These are phyloP conservation scores for Rosa chinensis DNA, from an alignment of 306 rosid species.

Conservation along the genomic window DNA sequence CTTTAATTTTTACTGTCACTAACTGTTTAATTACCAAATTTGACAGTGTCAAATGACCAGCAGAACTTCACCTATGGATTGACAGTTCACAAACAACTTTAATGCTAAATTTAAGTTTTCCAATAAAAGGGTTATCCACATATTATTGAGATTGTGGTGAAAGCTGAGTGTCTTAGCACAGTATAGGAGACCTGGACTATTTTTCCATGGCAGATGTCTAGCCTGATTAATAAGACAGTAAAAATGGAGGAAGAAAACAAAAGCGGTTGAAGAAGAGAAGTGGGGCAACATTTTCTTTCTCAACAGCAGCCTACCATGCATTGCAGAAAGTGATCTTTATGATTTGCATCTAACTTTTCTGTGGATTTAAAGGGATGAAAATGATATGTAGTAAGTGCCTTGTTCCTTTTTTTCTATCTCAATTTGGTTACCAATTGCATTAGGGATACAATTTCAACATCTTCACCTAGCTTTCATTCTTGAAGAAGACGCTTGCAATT, in stretches of 20 bases:
- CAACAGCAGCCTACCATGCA: neutral
- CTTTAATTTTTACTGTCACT: neutral
- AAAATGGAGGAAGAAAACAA: slow-evolving; percentile 10
- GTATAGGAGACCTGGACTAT: neutral
- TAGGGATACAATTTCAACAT: neutral
- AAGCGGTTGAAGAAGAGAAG: neutral
- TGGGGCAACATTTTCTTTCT: slow-evolving; percentile 12
- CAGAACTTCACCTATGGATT: neutral
- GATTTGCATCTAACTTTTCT: slow-evolving; percentile 47
- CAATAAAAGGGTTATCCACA: neutral
- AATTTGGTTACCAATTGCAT: neutral
- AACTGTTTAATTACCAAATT: neutral
- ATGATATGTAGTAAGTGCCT: slow-evolving; percentile 31
- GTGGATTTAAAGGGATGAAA: slow-evolving; percentile 48
- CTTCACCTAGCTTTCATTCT: neutral
- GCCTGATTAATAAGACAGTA: neutral
- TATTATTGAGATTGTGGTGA: neutral
- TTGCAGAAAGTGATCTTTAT: slow-evolving; percentile 27
- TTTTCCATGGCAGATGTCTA: neutral
- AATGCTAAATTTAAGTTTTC: neutral
- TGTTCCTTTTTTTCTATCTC: slow-evolving; percentile 8
- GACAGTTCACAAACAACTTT: neutral
- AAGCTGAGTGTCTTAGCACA: neutral
- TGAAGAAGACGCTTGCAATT: neutral
- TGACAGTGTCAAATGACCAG: neutral